A percentile compares a stretch with the other conserved stretches of the same genome.
Evolutionary conservation across 768 basidiomycete genomes (phyloP).

Genomic region (Collybiopsis luxurians): DNA sequence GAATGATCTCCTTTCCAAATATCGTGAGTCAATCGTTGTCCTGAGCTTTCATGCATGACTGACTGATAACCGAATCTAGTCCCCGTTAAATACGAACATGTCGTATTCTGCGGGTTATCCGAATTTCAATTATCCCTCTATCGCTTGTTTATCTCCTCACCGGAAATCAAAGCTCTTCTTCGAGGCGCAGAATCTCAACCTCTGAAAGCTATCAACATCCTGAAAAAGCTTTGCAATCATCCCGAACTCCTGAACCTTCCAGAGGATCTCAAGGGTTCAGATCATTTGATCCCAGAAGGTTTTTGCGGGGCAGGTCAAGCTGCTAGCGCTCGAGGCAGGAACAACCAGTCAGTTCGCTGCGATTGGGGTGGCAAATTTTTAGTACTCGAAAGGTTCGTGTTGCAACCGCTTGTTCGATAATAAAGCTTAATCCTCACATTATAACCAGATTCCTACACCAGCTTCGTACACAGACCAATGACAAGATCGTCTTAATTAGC

Average conservation of each 20-base stretch:
- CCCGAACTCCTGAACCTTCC: conserved; percentile 88
- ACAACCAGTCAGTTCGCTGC: conserved; percentile 57
- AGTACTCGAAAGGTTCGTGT: conserved; percentile 79
- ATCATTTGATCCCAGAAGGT: conserved; percentile 76
- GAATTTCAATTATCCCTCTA: conserved; percentile 84
- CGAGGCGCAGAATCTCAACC: conserved; percentile 89
- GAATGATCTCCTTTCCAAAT: conserved; percentile 93
- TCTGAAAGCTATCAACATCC: conserved; percentile 91
- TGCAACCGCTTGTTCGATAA: background rate
- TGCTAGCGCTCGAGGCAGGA: conserved; percentile 35
- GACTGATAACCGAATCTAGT: conserved; percentile 44
- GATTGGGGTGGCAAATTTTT: conserved; percentile 92
- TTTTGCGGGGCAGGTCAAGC: conserved; percentile 56
- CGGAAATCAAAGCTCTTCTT: conserved; percentile 87
- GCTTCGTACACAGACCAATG: conserved; percentile 75
- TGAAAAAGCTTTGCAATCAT: conserved; percentile 96
- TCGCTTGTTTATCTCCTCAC: conserved; percentile 86
- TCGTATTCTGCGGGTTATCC: conserved; percentile 89
- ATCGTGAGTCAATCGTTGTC: conserved; percentile 53
- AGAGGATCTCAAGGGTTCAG: conserved; percentile 78
- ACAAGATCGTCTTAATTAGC: conserved; percentile 96
- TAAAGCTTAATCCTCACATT: background rate
- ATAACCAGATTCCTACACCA: conserved; percentile 74
- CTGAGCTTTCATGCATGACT: conserved; percentile 8
- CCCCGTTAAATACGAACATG: conserved; percentile 98